A percentile compares a stretch with the other conserved stretches of the same genome.
phyloP scores from a whole-genome alignment of 768 basidiomycete species.

The Pholiota microspora region DNA sequence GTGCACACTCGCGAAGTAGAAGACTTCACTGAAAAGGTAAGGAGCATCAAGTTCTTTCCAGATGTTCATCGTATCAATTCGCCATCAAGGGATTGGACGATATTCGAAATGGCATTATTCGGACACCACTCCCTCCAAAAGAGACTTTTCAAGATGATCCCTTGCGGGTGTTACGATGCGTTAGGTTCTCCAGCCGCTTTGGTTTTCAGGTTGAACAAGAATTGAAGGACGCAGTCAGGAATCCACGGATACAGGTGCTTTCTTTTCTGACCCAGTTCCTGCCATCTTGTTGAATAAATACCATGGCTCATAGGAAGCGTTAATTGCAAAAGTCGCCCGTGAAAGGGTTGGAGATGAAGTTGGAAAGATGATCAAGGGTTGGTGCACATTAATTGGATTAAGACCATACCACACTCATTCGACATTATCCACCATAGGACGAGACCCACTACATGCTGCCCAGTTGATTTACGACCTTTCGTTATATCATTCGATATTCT shows the following conservation, averaged over 20 bases:
- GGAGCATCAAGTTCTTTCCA: neutral
- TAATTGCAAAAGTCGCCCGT: slow-evolving; percentile 79
- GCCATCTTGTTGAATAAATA: neutral
- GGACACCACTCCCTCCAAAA: slow-evolving; percentile 84
- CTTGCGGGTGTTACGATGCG: slow-evolving; percentile 83
- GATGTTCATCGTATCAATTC: slow-evolving; percentile 9
- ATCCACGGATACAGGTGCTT: slow-evolving; percentile 61
- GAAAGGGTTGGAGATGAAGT: slow-evolving; percentile 93
- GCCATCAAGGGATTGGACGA: slow-evolving; percentile 77
- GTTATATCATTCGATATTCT: slow-evolving; percentile 69
- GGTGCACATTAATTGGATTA: neutral
- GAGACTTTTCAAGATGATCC: slow-evolving; percentile 96
- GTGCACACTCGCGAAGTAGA: slow-evolving; percentile 84
- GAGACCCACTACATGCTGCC: slow-evolving; percentile 71
- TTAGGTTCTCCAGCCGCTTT: slow-evolving; percentile 90
- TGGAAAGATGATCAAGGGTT: slow-evolving; percentile 91
- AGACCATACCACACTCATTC: neutral
- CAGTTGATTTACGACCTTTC: slow-evolving; percentile 71
- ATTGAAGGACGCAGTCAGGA: slow-evolving; percentile 58
- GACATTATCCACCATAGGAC: slow-evolving; percentile 43
- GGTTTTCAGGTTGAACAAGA: slow-evolving; percentile 76
- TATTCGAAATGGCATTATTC: slow-evolving; percentile 70
- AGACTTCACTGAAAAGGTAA: slow-evolving; percentile 79
- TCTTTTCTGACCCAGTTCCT: neutral
- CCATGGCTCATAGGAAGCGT: slow-evolving; percentile 49